Evolutionary conservation across 495 filamentous ascomycete genomes (phyloP).

Genomic region (Xylaria curta): DNA sequence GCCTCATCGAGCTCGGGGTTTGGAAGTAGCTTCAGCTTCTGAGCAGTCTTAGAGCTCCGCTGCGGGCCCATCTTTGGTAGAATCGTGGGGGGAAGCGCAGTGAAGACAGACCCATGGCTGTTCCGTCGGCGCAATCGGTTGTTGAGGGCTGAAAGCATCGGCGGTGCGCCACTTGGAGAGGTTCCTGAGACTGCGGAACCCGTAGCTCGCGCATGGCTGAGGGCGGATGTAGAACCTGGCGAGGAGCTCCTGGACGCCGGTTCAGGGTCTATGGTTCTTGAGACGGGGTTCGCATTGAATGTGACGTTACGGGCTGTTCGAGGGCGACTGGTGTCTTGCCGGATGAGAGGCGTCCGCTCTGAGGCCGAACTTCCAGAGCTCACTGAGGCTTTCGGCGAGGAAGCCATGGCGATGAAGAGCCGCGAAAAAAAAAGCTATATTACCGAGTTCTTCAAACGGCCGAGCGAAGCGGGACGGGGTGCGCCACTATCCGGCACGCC

Average conservation of each 20-base stretch:
- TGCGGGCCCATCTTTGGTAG: conserved; percentile 90
- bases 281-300: conserved; percentile 57
- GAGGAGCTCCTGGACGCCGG: conserved; percentile 38
- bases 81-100: conserved; percentile 53
- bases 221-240: conserved; percentile 26
- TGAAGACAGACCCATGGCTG: conserved; percentile 70
- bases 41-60: conserved; percentile 89
- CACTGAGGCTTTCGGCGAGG: conserved; percentile 30
- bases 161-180: conserved; percentile 45
- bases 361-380: conserved; percentile 29
- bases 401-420: conserved; percentile 31
- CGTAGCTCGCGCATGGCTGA: conserved; percentile 32
- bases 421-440: conserved; percentile 7
- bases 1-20: conserved; percentile 79
- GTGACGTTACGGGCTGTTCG: conserved; percentile 53
- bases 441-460: not conserved
- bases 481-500: conserved; percentile 9
- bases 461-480: not conserved
- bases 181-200: conserved; percentile 28
- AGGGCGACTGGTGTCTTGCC: conserved; percentile 43
- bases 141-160: conserved; percentile 82
- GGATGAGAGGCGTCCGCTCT: conserved; percentile 49
- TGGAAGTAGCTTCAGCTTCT: conserved; percentile 94
- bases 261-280: conserved; percentile 57
- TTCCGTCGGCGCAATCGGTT: conserved; percentile 85